Conservation (phyloP, 345 rosid species). For the Arabis hirsuta region DNA sequence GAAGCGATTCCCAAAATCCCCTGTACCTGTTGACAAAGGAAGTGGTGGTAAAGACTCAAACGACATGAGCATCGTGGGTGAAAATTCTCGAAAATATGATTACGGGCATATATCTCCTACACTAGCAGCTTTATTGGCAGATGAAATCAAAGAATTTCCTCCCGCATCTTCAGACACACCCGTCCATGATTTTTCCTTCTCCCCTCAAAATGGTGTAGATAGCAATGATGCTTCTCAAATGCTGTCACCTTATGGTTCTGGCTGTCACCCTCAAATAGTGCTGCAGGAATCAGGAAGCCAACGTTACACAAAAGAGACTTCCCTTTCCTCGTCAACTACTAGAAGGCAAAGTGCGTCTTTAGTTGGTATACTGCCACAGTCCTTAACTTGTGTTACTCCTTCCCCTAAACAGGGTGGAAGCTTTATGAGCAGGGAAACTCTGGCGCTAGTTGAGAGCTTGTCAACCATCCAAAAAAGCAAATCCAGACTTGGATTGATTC, state of each 20-base stretch:
- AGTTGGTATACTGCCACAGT: conserved; percentile 43
- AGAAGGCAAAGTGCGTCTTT: conserved; percentile 41
- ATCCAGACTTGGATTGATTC: conserved; percentile 50
- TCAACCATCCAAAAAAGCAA: conserved; percentile 53
- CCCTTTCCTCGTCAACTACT: conserved; percentile 47
- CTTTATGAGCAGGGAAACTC: conserved; percentile 51
- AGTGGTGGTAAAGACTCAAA: conserved; percentile 77
- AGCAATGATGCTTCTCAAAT: conserved; percentile 38
- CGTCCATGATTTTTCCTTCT: conserved; percentile 39
- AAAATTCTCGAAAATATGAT: conserved; percentile 57
- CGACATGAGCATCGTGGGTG: conserved; percentile 91
- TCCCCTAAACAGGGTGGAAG: conserved; percentile 55
- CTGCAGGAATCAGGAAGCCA: conserved; percentile 48
- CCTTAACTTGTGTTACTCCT: conserved; percentile 56
- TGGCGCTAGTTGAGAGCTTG: conserved; percentile 45
- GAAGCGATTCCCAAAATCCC: conserved; percentile 49
- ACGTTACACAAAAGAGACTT: conserved; percentile 43
- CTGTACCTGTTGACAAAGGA: conserved; percentile 44
- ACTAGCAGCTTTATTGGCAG: conserved; percentile 71
- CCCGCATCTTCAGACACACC: conserved; percentile 41
- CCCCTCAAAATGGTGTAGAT: conserved; percentile 33
- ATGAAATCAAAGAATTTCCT: conserved; percentile 50
- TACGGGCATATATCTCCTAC: conserved; percentile 73
- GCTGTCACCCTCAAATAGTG: conserved; percentile 31
- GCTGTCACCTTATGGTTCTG: conserved; percentile 45